phyloP scores from a whole-genome alignment of 345 rosid species.

The Citrus sp. region DNA sequence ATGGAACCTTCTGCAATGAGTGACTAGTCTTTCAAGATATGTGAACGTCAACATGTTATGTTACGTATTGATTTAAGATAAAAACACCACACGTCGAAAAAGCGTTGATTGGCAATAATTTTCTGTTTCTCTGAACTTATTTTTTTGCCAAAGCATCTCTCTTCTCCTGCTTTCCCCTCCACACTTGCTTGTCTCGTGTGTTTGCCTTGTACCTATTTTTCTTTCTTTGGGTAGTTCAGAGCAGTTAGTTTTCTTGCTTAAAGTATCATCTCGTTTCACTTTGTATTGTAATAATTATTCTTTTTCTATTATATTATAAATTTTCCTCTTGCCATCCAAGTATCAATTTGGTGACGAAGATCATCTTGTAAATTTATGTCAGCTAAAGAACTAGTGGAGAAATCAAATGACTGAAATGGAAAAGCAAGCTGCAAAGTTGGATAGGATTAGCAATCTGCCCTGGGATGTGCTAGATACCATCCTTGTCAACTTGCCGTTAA shows the following conservation, averaged over 20 bases:
- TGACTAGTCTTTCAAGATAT: not conserved
- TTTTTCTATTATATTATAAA: not conserved
- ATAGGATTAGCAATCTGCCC: conserved; percentile 28
- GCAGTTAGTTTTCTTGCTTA: not conserved
- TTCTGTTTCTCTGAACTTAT: not conserved
- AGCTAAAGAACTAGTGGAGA: not conserved
- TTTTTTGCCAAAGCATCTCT: not conserved
- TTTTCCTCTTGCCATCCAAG: not conserved
- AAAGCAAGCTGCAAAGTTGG: conserved; percentile 14
- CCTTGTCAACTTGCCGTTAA: conserved; percentile 25
- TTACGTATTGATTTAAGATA: not conserved
- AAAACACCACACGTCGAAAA: not conserved
- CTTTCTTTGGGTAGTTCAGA: not conserved
- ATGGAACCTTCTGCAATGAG: not conserved
- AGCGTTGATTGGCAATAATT: not conserved
- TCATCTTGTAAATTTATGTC: not conserved
- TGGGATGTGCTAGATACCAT: conserved; percentile 29
- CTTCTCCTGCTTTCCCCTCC: not conserved
- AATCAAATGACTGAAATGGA: conserved; percentile 1
- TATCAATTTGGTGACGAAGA: not conserved
- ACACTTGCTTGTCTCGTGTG: not conserved
- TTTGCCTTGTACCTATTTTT: not conserved
- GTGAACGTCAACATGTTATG: not conserved
- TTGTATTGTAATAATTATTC: not conserved
- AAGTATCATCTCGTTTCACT: not conserved